Evolutionary conservation across 371 early-diverging fungal species (phyloP), one percentile per base, ranked within the genome.

Genomic region (Mortierella sp.): DNA sequence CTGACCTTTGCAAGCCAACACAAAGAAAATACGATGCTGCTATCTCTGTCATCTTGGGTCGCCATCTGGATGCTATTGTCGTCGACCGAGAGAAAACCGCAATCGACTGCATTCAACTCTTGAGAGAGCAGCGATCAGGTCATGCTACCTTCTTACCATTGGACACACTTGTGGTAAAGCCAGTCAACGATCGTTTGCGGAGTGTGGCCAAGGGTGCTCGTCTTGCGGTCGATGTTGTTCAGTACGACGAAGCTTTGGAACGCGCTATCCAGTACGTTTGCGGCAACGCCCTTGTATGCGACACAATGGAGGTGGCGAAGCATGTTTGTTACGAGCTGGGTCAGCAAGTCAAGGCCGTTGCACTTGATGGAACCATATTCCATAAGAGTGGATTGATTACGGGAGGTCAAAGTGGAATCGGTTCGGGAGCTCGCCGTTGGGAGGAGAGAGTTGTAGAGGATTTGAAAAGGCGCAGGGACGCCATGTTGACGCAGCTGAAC

Each of bases 341-440:
- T 54, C 90, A 93, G 49, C 91, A 95, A 68, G 95, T 96, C 67
- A 97, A 97, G 89, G 95, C 95, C 51, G 97, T 98, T 6, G 93
- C 97, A 1, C 80, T 98, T 76, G 97, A 98, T 77, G 99, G 99
- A 22, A 92, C 94, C 5, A 90, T 98, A 8, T 95, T 99, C 77
- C 98, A 99, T 85, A 97, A 94, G 77, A 95, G 91, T 69, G 99
- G 98, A 57, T 84, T 97, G 73, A 99, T 99, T 65, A 98, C 98
- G 0, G 99, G 99, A 80, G 95, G 94, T 39, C 84, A 86, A 45
- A 85, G 83, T 26, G 86, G 83, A 1, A 67, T 84, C 22, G 73
- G 75, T 16, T 62, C 85, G 3, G 62, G 86, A 1, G 87, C 91
- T 8, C 88, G 90, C 63, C 86, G 93, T 61, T 98, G 98, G 97